phyloP scores from a whole-genome alignment of 1,284 basidiomycete genomes.

The Abortiporus biennis region DNA sequence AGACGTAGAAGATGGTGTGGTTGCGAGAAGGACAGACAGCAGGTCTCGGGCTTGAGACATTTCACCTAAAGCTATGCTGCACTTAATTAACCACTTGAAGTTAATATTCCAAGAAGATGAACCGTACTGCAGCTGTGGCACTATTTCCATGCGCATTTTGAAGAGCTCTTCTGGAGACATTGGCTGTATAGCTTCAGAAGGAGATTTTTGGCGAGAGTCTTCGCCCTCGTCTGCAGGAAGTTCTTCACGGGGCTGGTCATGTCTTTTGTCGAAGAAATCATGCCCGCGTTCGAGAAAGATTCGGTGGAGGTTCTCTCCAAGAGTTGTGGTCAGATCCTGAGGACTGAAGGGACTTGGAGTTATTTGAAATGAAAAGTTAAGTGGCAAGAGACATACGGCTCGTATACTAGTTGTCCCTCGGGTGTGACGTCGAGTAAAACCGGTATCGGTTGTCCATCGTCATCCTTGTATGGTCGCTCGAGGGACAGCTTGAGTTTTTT shows the following conservation, averaged over 20 bases:
- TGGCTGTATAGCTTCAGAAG: constrained; percentile 25
- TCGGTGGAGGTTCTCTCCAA: constrained; percentile 59
- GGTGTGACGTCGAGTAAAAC: constrained; percentile 62
- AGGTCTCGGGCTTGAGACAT: constrained; percentile 71
- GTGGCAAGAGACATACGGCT: constrained; percentile 43
- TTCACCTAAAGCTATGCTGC: constrained; percentile 68
- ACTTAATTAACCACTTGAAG: constrained; percentile 17
- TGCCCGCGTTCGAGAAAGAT: constrained; percentile 67
- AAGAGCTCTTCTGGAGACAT: constrained; percentile 73
- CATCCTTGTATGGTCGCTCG: constrained; percentile 75
- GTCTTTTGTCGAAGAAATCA: constrained; percentile 65
- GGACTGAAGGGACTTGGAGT: not conserved
- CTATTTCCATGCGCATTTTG: constrained; percentile 64
- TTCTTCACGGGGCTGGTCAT: constrained; percentile 18
- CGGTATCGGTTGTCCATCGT: constrained; percentile 54
- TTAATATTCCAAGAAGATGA: not conserved
- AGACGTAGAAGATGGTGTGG: constrained; percentile 9
- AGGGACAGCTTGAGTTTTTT: constrained; percentile 60
- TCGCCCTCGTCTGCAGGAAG: constrained; percentile 16
- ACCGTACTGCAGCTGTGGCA: constrained; percentile 64
- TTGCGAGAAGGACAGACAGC: constrained; percentile 41
- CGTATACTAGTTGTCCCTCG: constrained; percentile 62
- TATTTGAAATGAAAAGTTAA: not conserved
- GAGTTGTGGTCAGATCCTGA: constrained; percentile 44
- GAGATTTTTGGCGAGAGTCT: constrained; percentile 24